phyloP scores from a whole-genome alignment of 1,284 basidiomycete species.

The Farysia itapuensis region DNA sequence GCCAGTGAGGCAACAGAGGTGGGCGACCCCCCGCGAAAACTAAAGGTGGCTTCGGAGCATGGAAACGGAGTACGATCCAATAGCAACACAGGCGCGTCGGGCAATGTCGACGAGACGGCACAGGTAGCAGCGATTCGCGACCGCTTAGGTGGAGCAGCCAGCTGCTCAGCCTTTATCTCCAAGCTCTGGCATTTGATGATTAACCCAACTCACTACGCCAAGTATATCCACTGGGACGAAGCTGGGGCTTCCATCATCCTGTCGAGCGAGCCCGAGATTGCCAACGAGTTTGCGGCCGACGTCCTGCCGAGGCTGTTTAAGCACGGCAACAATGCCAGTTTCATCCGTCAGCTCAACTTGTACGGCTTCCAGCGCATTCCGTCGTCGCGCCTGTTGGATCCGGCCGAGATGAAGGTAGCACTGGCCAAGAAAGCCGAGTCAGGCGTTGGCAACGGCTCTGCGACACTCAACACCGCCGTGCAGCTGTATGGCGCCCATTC shows the following conservation, averaged over 20 bases:
- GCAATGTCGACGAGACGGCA: conserved; percentile 46
- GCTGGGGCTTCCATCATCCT: conserved; percentile 57
- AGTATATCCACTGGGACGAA: conserved; percentile 54
- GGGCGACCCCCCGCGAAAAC: conserved; percentile 18
- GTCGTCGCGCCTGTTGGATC: conserved; percentile 50
- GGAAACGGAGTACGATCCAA: conserved; percentile 12
- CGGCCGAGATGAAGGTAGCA: conserved; percentile 49
- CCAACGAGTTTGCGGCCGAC: conserved; percentile 56
- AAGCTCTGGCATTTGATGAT: conserved; percentile 60
- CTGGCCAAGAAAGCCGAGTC: conserved; percentile 23
- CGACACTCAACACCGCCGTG: conserved; percentile 49
- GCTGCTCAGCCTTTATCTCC: conserved; percentile 59
- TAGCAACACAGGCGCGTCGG: conserved; percentile 31
- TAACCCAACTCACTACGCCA: conserved; percentile 51
- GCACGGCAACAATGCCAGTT: conserved; percentile 59
- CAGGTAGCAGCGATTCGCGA: conserved; percentile 58
- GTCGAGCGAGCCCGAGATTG: conserved; percentile 51
- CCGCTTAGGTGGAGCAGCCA: conserved; percentile 54
- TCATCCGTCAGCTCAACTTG: conserved; percentile 58
- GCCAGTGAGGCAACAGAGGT: conserved; percentile 36
- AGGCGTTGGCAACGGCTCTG: conserved; percentile 5
- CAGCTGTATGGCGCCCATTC: conserved; percentile 57
- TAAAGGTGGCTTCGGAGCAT: background rate
- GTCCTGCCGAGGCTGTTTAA: conserved; percentile 57
- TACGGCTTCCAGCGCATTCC: conserved; percentile 59